Conservation (phyloP, 2,329 filamentous ascomycete genomes). For the Paecilomyces sp. region DNA sequence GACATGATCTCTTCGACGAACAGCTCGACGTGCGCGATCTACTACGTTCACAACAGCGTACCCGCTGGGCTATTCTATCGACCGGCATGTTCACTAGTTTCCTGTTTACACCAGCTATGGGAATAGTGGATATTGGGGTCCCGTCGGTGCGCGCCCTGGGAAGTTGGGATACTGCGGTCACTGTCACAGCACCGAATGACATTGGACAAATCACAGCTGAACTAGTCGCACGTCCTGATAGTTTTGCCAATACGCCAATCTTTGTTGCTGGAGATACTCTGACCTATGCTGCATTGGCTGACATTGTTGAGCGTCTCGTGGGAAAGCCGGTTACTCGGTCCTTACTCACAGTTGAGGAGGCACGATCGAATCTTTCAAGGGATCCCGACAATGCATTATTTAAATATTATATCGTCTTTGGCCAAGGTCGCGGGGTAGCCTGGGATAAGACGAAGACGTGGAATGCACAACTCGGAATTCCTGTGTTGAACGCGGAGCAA, state of each 20-base stretch:
- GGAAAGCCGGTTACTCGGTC: slow-evolving; percentile 40
- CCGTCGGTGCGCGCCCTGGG: slow-evolving; percentile 48
- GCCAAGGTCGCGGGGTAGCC: slow-evolving; percentile 49
- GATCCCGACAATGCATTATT: slow-evolving; percentile 45
- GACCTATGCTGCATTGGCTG: slow-evolving; percentile 48
- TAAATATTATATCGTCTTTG: slow-evolving; percentile 57
- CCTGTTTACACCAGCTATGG: slow-evolving; percentile 57
- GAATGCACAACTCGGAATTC: slow-evolving; percentile 45
- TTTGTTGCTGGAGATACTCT: slow-evolving; percentile 58
- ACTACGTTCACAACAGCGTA: slow-evolving; percentile 41
- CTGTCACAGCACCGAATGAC: slow-evolving; percentile 55
- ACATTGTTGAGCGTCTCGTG: slow-evolving; percentile 43
- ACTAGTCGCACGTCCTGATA: slow-evolving; percentile 33
- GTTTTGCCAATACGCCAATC: slow-evolving; percentile 40
- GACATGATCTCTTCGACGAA: slow-evolving; percentile 62
- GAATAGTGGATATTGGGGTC: slow-evolving; percentile 48
- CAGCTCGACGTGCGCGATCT: slow-evolving; percentile 53
- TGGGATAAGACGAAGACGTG: slow-evolving; percentile 51
- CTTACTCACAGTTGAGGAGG: slow-evolving; percentile 41
- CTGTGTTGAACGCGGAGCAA: slow-evolving; percentile 12
- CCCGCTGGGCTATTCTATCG: slow-evolving; percentile 59
- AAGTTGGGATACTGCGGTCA: slow-evolving; percentile 55
- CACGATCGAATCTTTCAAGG: slow-evolving; percentile 40
- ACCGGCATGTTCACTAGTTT: slow-evolving; percentile 67
- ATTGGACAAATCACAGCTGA: slow-evolving; percentile 57